These are phyloP conservation scores for Parachaetomium inaequale DNA, from an alignment of 495 filamentous ascomycete species.

Conservation along the genomic window DNA sequence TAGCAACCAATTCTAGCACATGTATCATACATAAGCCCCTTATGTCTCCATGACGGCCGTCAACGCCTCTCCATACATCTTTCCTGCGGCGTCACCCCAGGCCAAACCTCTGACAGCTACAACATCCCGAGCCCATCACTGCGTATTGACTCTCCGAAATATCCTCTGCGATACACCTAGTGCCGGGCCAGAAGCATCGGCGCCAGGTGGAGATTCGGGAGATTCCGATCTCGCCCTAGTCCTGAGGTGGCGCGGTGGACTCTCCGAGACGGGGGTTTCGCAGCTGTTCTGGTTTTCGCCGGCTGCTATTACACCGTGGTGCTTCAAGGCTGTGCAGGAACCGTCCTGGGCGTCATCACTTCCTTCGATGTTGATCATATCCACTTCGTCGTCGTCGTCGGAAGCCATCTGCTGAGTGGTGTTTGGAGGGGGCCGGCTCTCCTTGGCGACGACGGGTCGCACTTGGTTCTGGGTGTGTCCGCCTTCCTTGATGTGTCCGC, in stretches of 20 bases:
- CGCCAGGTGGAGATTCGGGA: background rate
- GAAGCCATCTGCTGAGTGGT: background rate
- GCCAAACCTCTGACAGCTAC: background rate
- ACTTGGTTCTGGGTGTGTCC: background rate
- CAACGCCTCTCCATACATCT: background rate
- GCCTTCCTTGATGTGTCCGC: background rate
- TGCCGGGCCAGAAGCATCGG: background rate
- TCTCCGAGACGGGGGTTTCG: background rate
- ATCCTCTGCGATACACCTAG: background rate
- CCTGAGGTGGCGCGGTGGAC: background rate
- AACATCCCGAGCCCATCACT: background rate
- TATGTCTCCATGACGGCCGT: too few species aligned
- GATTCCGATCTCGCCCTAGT: background rate
- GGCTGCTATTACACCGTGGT: background rate
- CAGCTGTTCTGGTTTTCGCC: background rate
- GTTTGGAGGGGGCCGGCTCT: background rate
- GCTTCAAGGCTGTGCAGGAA: background rate
- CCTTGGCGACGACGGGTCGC: background rate
- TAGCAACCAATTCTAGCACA: too few species aligned
- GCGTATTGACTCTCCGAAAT: slow-evolving; percentile 9
- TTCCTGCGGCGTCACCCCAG: background rate
- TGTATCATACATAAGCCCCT: too few species aligned
- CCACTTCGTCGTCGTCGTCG: background rate
- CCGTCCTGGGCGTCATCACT: background rate
- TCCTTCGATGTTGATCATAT: background rate